Evolutionary conservation across 2,329 filamentous ascomycete genomes (phyloP), one percentile per base, ranked within the genome.

Genomic region (Stemphylium beticola): DNA sequence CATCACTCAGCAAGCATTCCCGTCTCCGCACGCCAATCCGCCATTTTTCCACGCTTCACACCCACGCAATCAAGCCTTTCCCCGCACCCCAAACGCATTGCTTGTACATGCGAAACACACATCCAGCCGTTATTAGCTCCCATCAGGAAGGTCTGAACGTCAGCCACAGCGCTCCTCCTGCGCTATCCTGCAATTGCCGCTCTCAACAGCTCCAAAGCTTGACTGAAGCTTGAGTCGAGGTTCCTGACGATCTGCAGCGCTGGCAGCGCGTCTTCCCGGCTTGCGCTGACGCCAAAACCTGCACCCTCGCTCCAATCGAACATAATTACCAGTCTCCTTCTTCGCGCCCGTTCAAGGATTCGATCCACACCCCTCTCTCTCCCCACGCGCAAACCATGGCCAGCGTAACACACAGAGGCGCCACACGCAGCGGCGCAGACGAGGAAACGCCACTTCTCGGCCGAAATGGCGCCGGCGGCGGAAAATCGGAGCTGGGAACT

Each of bases 401-500:
- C 36, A 51, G 15, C 43, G 51, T 47, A 46, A 37, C 57, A 32
- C 56, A 22, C 47, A 50, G 40, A 24, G 20, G 48, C 53, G 59
- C 54, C 42, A 51, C 62, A 38, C 43, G 33, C 41, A 60, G 52
- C 49, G 34, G 20, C 18, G 32, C 56, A 26, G 65, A 72, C 65
- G 72, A 75, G 55, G 60, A 70, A 64, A 65, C 67, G 8, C 73
- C 73, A 48, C 67, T 75, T 31, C 70, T 76, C 57, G 63, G 58
- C 43, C 61, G 61, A 51, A 47, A 53, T 42, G 53, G 48, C 24
- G 49, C 54, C 31, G 36, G 40, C 51, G 62, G 62, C 24, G 66
- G 67, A 57, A 48, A 45, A 20, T 66, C 69, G 65, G 68, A 53
- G 22, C 17, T 49, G 51, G 46, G 44, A 40, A 26, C 51, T 4